These are phyloP conservation scores for Kentomonas sorsogonicus DNA, from an alignment of 208 protist species.

Conservation along the genomic window DNA sequence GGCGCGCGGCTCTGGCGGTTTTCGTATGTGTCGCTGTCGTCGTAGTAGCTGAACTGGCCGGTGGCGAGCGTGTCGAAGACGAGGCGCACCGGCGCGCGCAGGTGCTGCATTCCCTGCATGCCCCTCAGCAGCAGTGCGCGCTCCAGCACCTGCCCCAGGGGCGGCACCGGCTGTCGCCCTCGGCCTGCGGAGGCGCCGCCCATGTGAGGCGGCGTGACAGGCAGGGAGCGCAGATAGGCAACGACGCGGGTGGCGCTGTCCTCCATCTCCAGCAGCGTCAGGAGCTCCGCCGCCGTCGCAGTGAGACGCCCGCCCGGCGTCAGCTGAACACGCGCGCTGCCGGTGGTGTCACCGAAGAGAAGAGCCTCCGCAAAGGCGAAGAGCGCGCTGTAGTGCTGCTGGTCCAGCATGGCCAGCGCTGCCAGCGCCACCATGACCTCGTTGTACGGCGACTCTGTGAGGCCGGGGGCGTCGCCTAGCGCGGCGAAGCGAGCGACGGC, in stretches of 20 bases:
- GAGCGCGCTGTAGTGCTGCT: constrained; percentile 25
- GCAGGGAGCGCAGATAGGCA: too few species aligned
- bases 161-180: not conserved
- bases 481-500: constrained; percentile 15
- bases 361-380: constrained; percentile 22
- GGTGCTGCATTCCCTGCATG: constrained; percentile 45
- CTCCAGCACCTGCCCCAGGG: constrained; percentile 20
- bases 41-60: not conserved
- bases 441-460: constrained; percentile 40
- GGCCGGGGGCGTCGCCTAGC: constrained; percentile 16
- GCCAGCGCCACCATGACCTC: constrained; percentile 60
- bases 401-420: constrained; percentile 61
- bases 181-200: not conserved
- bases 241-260: too few species aligned
- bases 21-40: constrained; percentile 12
- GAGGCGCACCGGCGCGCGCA: constrained; percentile 55
- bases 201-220: too few species aligned
- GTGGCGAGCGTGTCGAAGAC: constrained; percentile 48
- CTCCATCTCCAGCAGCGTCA: too few species aligned
- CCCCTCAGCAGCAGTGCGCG: constrained; percentile 31
- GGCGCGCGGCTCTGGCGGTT: constrained; percentile 22
- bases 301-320: constrained; percentile 9
- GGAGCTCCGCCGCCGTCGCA: constrained; percentile 7
- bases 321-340: not conserved
- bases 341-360: not conserved